phyloP scores from a whole-genome alignment of 2,329 filamentous ascomycete species.

The Aspergillus sp. region DNA sequence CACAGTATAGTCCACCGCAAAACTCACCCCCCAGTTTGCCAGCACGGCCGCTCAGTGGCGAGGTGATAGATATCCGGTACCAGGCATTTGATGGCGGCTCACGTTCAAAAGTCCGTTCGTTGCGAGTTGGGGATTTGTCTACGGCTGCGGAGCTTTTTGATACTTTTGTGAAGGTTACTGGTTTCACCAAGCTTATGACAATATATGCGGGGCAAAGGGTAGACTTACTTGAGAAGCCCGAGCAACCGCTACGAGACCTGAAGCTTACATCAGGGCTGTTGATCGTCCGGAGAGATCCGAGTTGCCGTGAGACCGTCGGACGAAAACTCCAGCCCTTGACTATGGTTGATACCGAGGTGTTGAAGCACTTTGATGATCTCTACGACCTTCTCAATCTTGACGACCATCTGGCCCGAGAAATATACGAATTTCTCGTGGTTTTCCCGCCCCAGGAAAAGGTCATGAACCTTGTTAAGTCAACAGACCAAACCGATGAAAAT shows the following conservation, averaged over 20 bases:
- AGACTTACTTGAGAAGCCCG: slow-evolving; percentile 58
- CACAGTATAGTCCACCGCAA: slow-evolving; percentile 61
- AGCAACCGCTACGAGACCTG: slow-evolving; percentile 67
- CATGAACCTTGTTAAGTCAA: slow-evolving; percentile 58
- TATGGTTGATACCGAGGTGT: slow-evolving; percentile 72
- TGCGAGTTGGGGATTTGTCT: slow-evolving; percentile 69
- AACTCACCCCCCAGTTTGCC: slow-evolving; percentile 61
- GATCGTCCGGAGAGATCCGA: slow-evolving; percentile 60
- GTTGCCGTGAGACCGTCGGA: slow-evolving; percentile 38
- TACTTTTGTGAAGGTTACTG: slow-evolving; percentile 66
- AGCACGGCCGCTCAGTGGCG: slow-evolving; percentile 57
- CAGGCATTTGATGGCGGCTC: slow-evolving; percentile 67
- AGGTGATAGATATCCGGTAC: slow-evolving; percentile 67
- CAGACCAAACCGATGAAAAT: slow-evolving; percentile 54
- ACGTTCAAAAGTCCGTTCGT: slow-evolving; percentile 59
- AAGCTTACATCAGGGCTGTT: slow-evolving; percentile 64
- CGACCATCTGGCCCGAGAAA: slow-evolving; percentile 67
- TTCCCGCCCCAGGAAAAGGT: slow-evolving; percentile 68
- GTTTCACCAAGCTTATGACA: slow-evolving; percentile 72
- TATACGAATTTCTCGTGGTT: slow-evolving; percentile 68
- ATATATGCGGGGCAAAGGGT: slow-evolving; percentile 70
- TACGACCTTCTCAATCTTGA: slow-evolving; percentile 78
- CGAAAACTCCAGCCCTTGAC: slow-evolving; percentile 52
- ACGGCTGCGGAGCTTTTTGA: slow-evolving; percentile 69
- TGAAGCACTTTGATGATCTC: slow-evolving; percentile 78